Evolutionary conservation across 257 asterid species (phyloP), one percentile per base, ranked within the genome.

Genomic region (Verbascum thapsus): DNA sequence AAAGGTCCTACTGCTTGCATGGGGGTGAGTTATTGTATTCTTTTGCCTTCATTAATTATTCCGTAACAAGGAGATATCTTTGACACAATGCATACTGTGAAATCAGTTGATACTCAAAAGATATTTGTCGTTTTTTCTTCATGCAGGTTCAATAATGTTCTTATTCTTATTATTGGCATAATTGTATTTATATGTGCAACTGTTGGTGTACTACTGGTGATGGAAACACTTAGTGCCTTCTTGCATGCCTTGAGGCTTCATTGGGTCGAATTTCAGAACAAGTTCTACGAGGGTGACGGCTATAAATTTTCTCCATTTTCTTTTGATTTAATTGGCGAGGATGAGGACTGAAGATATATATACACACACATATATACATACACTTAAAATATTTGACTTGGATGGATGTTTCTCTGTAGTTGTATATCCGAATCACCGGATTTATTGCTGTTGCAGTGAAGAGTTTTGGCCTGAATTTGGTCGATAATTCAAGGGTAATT

Each of bases 171-270:
- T 50, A 47, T 78, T 37, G 90, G 90, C 65, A 40, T 83, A 56
- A 45, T 76, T 16, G 83, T 83, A 32, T 83, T 83, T 43, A 41
- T 78, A 55, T 64, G 54, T 61, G 87, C 90, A 20, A 83, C 90
- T 38, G 80, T 73, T 58, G 83, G 90, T 42, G 90, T 83, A 18
- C 78, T 83, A 12, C 80, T 83, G 7, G 76, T 76, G 67, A 81
- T 83, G 85, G 87, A 81, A 76, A 83, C 87, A 15, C 77, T 80
- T 0, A 83, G 87, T 61, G 90, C 90, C 16, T 83, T 78, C 73
- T 75, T 78, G 58, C 87, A 83, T 47, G 85, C 87, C 19, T 66
- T 78, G 75, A 68, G 83, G 66, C 87, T 83, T 73, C 90, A 83
- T 47, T 83, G 90, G 87, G 85, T 75, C 12, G 87, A 83, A 68